Evolutionary conservation across 768 basidiomycete species (phyloP).

Genomic region (Hemileccinum impolitum): DNA sequence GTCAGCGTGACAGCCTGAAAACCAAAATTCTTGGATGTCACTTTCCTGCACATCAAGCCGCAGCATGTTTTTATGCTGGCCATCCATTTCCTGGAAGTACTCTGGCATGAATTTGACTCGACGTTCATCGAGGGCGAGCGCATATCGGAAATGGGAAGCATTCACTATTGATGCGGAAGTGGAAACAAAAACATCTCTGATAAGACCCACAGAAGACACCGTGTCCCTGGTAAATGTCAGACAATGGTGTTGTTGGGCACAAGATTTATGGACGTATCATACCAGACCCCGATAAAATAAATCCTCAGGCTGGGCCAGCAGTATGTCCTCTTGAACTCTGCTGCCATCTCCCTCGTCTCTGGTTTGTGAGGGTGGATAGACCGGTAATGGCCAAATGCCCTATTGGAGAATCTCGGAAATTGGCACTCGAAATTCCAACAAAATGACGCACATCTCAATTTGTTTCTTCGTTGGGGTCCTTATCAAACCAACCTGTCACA

Average conservation of each 20-base stretch:
- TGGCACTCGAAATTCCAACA: no score
- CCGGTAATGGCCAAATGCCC: not conserved
- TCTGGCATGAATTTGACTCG: slow-evolving; percentile 2
- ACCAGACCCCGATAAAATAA: slow-evolving; percentile 33
- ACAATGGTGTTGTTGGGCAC: no score
- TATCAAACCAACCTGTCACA: no score
- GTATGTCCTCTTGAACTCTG: slow-evolving; percentile 26
- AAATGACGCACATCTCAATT: no score
- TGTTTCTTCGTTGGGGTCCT: no score
- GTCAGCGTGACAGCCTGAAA: not conserved
- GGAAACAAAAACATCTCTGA: slow-evolving; percentile 1
- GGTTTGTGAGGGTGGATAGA: slow-evolving; percentile 27
- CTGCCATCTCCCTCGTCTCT: slow-evolving; percentile 6
- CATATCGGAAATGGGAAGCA: slow-evolving; percentile 1
- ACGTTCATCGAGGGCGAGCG: not conserved
- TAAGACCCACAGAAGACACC: not conserved
- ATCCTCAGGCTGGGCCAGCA: slow-evolving; percentile 19
- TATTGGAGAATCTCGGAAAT: slow-evolving; percentile 7
- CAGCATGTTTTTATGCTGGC: not conserved
- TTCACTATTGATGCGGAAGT: not conserved
- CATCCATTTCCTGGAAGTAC: slow-evolving; percentile 1
- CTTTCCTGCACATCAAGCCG: not conserved
- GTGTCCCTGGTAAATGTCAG: not conserved
- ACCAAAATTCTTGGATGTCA: slow-evolving; percentile 1
- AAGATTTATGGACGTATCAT: not conserved